A percentile compares a stretch with the other conserved stretches of the same genome.
Conservation (phyloP, 495 filamentous ascomycete species). For the Aspergillus kassunensis region DNA sequence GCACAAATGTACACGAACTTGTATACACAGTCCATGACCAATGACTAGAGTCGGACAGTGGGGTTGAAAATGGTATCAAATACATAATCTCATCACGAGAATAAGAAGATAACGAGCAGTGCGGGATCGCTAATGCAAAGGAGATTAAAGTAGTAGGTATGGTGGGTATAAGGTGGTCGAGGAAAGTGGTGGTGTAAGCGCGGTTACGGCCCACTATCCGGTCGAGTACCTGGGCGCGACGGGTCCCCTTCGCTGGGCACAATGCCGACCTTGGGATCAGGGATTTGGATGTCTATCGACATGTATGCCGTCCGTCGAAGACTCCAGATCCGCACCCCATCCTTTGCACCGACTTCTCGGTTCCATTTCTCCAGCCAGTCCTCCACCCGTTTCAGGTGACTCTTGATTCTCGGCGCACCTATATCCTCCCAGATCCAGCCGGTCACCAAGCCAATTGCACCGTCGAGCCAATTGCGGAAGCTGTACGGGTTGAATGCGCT, state of each 20-base stretch:
- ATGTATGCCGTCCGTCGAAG: constrained; percentile 82
- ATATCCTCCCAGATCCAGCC: constrained; percentile 94
- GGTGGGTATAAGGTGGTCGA: constrained; percentile 9
- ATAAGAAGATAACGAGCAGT: constrained; percentile 6
- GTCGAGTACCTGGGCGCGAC: constrained; percentile 38
- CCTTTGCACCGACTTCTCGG: constrained; percentile 50
- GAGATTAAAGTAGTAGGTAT: constrained; percentile 13
- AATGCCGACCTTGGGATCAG: constrained; percentile 67
- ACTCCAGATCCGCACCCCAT: constrained; percentile 67
- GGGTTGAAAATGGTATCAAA: constrained; percentile 17
- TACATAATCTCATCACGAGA: constrained; percentile 9
- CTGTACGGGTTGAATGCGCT: constrained; percentile 71
- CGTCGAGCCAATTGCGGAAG: constrained; percentile 69
- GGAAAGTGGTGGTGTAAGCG: neutral
- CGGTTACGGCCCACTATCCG: constrained; percentile 30
- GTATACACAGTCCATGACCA: no score
- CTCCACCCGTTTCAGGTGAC: constrained; percentile 63
- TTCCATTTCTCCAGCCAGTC: constrained; percentile 81
- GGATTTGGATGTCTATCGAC: constrained; percentile 83
- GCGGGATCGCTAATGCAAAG: constrained; percentile 11
- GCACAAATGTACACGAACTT: no score
- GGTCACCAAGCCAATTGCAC: constrained; percentile 69
- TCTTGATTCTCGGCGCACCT: constrained; percentile 67
- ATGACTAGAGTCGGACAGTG: neutral
- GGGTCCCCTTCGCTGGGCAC: constrained; percentile 36